Evolutionary conservation across 2,329 filamentous ascomycete genomes (phyloP), one percentile per base, ranked within the genome.

Genomic region (Ophiostoma tasmaniense): DNA sequence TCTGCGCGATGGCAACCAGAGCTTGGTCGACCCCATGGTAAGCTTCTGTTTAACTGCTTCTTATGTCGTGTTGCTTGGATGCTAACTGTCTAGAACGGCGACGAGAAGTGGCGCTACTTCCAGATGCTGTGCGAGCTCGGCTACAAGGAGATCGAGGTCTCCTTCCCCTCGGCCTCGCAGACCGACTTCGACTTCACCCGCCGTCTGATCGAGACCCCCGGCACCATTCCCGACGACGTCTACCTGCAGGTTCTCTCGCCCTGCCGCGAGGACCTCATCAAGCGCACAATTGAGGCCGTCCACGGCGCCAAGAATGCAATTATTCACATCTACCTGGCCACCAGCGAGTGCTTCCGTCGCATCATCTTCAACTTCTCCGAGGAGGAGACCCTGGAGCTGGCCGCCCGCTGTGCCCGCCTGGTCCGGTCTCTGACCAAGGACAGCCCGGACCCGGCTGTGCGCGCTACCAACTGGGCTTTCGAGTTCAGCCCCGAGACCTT

Each of bases 61-160:
- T 66, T 6, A 28, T 66, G 1, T 25, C 20, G 25, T 14, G 11
- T 39, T 61, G 10, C 13, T 17, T n/a, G n/a, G 55, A 13, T 28
- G 25, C 6, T 22, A 55, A 30, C 55, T 61, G n/a, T 61, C 11
- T 61, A 95, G 92, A 95, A 92, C 76, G 92, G 92, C 74, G 92
- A 97, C 66, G 93, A 97, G 83, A 98, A 98, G 81, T 95, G 90
- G 87, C 84, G 85, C 71, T 98, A 93, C 84, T 98, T 98, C 84
- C 89, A 93, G 80, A 96, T 96, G 92, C 87, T 98, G 68, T 87
- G 90, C 75, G 88, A 94, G 71, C 85, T 97, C 66, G 94, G 95
- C 74, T 98, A 96, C 85, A 98, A 97, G 81, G 94, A 98, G 81
- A 97, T 98, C 73, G 94, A 98, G 78, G 90, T 97, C 25, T 95